Evolutionary conservation across 1,139 yeast species (phyloP).

Genomic region (Candida tunisiensis): DNA sequence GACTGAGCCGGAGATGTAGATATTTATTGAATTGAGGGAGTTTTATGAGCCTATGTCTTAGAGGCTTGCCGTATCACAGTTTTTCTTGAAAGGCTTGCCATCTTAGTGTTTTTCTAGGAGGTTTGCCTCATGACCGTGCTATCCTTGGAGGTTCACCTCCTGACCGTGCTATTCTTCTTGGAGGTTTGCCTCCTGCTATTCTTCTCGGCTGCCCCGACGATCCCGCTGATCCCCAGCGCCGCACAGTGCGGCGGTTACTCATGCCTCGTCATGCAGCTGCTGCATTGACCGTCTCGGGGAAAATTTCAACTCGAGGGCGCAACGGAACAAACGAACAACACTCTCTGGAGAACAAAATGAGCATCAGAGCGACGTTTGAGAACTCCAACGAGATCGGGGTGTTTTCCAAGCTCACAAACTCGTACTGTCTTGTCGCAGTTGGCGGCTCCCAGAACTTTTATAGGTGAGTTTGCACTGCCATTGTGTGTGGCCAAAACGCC

Average conservation of each 20-base stretch:
- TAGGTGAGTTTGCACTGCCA: constrained; percentile 10
- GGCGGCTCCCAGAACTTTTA: constrained; percentile 98
- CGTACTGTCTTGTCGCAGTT: constrained; percentile 89
- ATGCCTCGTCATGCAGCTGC: too few relatives aligned
- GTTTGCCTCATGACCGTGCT: background rate
- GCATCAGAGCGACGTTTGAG: constrained; percentile 43
- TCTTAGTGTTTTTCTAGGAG: background rate
- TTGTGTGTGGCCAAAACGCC: background rate
- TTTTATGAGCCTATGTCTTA: background rate
- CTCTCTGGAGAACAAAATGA: too few relatives aligned
- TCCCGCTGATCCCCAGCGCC: too few relatives aligned
- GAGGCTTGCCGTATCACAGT: background rate
- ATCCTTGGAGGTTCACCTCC: background rate
- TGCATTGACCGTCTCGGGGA: too few relatives aligned
- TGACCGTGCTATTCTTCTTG: background rate
- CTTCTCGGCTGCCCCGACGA: too few relatives aligned
- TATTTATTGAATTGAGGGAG: background rate
- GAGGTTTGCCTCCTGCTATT: background rate
- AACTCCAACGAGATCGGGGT: constrained; percentile 98
- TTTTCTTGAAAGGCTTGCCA: background rate
- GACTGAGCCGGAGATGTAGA: background rate
- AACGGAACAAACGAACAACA: too few relatives aligned
- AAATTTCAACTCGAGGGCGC: too few relatives aligned
- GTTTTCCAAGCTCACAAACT: constrained; percentile 88
- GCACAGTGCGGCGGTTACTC: too few relatives aligned